phyloP scores from a whole-genome alignment of 75 land plant genomes.

The Larix kaempferi region DNA sequence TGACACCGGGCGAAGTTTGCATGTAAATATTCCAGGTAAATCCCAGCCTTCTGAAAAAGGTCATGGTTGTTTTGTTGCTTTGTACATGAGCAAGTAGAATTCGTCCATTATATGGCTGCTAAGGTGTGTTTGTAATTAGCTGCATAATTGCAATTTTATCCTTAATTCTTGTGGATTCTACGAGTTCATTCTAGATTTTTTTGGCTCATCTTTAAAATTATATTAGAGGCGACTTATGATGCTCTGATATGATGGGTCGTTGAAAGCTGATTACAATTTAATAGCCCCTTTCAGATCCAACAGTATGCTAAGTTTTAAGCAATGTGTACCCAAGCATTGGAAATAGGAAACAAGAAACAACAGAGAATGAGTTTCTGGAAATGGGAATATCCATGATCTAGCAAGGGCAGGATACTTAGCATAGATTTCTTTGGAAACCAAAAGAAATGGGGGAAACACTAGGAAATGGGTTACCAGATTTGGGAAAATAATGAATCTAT shows the following conservation, averaged over 20 bases:
- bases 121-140: background rate
- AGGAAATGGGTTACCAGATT: too few species aligned
- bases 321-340: too few species aligned
- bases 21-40: background rate
- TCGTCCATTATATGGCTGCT: background rate
- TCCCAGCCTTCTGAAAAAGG: background rate
- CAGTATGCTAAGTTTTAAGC: background rate
- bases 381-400: too few species aligned
- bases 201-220: background rate
- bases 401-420: too few species aligned
- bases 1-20: background rate
- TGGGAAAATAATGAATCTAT: too few species aligned
- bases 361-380: too few species aligned
- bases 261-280: background rate
- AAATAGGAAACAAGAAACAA: too few species aligned
- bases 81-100: background rate
- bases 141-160: background rate
- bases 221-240: too few species aligned
- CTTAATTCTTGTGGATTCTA: background rate
- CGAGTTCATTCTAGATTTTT: background rate
- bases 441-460: too few species aligned
- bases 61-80: background rate
- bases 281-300: background rate
- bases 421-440: too few species aligned
- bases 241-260: background rate